These are phyloP conservation scores for Plasmodium inui DNA, from an alignment of 169 alveolate genomes.

Conservation along the genomic window DNA sequence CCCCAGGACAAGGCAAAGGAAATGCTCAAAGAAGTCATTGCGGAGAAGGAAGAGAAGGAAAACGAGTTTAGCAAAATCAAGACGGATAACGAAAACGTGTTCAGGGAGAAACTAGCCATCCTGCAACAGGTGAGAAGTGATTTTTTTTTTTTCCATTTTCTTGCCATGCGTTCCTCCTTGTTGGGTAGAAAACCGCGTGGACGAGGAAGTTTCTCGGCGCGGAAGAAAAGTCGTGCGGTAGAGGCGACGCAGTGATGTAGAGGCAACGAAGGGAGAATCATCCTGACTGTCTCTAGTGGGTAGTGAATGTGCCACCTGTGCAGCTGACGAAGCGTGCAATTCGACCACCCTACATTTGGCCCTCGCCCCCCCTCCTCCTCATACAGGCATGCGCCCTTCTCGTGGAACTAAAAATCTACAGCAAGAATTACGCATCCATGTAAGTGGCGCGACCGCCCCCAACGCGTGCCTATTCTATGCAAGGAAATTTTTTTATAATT, in stretches of 20 bases:
- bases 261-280: not conserved
- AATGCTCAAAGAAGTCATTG: conserved; percentile 43
- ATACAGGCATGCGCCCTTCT: conserved; percentile 36
- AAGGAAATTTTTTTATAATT: not conserved
- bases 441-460: not conserved
- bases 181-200: not conserved
- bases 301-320: not conserved
- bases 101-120: conserved; percentile 33
- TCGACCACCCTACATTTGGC: not conserved
- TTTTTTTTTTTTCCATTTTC: not conserved
- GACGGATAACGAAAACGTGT: conserved; percentile 52
- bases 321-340: not conserved
- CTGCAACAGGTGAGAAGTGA: conserved; percentile 52
- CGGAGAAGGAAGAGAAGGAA: conserved; percentile 60
- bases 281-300: not conserved
- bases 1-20: conserved; percentile 32
- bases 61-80: conserved; percentile 40
- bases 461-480: not conserved
- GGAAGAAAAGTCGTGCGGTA: not conserved
- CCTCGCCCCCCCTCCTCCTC: not conserved
- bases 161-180: not conserved
- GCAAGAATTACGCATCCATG: conserved; percentile 55
- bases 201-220: not conserved
- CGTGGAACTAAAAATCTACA: conserved; percentile 45
- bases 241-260: too few species aligned